Evolutionary conservation across 495 filamentous ascomycete genomes (phyloP).

Genomic region (Aspergillus indologenus): DNA sequence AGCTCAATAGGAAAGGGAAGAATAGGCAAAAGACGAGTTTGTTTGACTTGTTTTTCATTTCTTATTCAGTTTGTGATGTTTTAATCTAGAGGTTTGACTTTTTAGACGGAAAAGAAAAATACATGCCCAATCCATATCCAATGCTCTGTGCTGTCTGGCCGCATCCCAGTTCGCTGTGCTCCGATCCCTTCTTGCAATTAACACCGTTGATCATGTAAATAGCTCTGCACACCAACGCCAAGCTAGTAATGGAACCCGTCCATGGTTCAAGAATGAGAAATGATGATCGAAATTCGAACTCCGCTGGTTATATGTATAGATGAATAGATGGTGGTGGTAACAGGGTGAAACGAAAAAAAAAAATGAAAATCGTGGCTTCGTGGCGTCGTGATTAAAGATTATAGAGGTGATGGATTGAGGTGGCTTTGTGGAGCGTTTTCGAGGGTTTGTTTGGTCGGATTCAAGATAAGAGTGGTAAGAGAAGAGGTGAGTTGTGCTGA

Average conservation of each 20-base stretch:
- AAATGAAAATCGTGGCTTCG: neutral
- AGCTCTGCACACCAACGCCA: neutral
- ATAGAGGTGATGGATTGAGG: neutral
- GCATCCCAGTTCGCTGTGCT: neutral
- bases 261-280: neutral
- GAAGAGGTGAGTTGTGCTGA: conserved; percentile 6
- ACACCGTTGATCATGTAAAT: neutral
- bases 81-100: neutral
- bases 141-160: neutral
- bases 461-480: neutral
- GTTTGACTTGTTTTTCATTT: neutral
- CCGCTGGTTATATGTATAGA: neutral
- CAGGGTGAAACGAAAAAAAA: neutral
- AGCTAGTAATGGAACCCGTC: neutral
- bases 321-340: neutral
- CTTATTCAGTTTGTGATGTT: neutral
- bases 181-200: neutral
- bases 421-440: neutral
- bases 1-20: too few species aligned
- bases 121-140: neutral
- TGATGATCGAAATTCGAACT: neutral
- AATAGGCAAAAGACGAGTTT: neutral
- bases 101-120: neutral
- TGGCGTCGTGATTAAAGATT: neutral
- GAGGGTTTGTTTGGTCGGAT: neutral